A percentile compares a stretch with the other conserved stretches of the same genome.
phyloP scores from a whole-genome alignment of 2,329 filamentous ascomycete genomes.

The Aspergillus sp. region DNA sequence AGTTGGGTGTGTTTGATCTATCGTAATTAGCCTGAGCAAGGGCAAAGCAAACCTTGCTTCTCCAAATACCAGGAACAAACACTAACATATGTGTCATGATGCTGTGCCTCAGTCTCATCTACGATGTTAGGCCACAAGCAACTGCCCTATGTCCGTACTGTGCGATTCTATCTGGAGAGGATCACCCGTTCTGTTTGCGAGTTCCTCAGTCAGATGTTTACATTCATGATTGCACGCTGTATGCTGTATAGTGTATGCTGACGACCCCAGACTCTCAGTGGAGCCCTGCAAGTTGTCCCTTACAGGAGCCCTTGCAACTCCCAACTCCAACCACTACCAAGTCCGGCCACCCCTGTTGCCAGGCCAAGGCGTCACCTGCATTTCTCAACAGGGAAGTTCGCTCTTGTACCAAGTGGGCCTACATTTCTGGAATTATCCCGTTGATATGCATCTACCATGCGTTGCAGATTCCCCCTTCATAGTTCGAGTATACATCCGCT shows the following conservation, averaged over 20 bases:
- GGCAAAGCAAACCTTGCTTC: not conserved
- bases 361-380: not conserved
- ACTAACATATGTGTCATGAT: not conserved
- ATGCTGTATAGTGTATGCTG: not conserved
- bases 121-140: not conserved
- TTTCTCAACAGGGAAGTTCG: not conserved
- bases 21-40: not conserved
- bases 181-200: not conserved
- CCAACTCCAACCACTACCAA: not conserved
- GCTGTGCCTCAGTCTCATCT: not conserved
- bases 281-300: not conserved
- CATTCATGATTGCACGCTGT: not conserved
- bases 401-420: not conserved
- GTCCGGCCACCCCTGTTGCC: not conserved
- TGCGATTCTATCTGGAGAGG: not conserved
- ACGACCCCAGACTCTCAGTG: not conserved
- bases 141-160: not conserved
- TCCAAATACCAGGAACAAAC: not conserved
- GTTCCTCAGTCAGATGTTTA: not conserved
- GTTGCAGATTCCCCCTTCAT: too few relatives aligned
- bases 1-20: not conserved
- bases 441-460: not conserved
- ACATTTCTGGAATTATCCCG: not conserved
- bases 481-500: too few relatives aligned
- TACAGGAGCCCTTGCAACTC: not conserved